These are phyloP conservation scores for Sclerotinia spermophila DNA, from an alignment of 2,329 filamentous ascomycete genomes.

Conservation along the genomic window DNA sequence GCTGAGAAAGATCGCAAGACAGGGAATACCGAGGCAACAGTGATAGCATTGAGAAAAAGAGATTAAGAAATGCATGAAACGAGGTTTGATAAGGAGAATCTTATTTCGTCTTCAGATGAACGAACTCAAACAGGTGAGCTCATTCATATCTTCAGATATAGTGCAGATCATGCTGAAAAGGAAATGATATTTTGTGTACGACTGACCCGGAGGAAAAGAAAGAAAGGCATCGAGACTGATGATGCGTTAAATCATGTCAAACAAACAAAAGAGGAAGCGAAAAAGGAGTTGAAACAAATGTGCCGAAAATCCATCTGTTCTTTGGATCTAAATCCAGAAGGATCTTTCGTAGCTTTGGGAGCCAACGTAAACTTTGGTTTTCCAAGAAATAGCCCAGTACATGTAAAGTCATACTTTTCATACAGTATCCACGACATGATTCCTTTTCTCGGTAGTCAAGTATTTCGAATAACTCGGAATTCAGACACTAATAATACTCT, in stretches of 20 bases:
- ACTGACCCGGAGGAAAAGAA: background rate
- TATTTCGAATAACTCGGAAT: background rate
- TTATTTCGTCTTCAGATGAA: conserved; percentile 8
- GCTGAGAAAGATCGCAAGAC: background rate
- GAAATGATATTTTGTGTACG: conserved; percentile 9
- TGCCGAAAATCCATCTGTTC: background rate
- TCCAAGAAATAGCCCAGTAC: background rate
- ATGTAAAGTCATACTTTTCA: background rate
- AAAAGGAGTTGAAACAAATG: conserved; percentile 13
- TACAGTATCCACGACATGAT: background rate
- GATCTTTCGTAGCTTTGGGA: background rate
- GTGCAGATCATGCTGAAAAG: conserved; percentile 14
- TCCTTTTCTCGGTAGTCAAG: background rate
- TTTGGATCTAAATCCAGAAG: background rate
- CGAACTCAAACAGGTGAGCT: conserved; percentile 12
- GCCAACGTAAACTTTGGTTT: background rate
- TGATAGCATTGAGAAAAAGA: conserved; percentile 12
- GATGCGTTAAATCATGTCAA: background rate
- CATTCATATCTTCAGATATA: conserved; percentile 16
- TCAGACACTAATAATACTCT: background rate
- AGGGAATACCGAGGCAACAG: background rate
- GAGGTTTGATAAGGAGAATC: conserved; percentile 12
- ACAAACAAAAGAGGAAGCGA: background rate
- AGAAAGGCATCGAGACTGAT: background rate
- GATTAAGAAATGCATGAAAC: conserved; percentile 15